phyloP scores from a whole-genome alignment of 176 grass and related monocot genomes.

The Musa schizocarpa region DNA sequence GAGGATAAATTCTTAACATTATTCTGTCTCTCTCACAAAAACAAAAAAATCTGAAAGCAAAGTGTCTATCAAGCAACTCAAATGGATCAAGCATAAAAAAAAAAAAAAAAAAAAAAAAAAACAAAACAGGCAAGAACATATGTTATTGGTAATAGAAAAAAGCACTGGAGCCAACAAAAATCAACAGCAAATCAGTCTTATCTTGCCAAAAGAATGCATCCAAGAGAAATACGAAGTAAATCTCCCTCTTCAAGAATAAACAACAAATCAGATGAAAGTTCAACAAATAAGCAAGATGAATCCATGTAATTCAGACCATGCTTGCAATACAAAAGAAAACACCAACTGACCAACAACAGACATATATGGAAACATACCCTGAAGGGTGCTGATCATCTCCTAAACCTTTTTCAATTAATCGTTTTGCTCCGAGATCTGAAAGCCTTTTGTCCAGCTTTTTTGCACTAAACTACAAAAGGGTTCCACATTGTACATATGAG shows the following conservation, averaged over 20 bases:
- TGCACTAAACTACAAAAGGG: conserved; percentile 59
- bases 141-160: neutral
- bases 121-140: neutral
- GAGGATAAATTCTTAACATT: neutral
- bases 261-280: too few species aligned
- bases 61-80: neutral
- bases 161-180: neutral
- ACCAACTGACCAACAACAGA: neutral
- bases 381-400: conserved; percentile 88
- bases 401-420: conserved; percentile 69
- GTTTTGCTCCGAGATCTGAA: conserved; percentile 59
- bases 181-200: neutral
- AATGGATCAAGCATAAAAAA: too few species aligned
- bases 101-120: too few species aligned
- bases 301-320: neutral
- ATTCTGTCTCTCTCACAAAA: neutral
- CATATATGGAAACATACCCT: conserved; percentile 45
- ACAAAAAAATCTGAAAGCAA: neutral
- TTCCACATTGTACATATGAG: conserved; percentile 4
- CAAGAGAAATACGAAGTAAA: neutral
- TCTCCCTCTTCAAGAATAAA: too few species aligned
- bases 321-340: neutral
- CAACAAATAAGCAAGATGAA: too few species aligned
- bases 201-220: neutral
- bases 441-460: conserved; percentile 88